Base-by-base conservation (phyloP, 2,329 filamentous ascomycete genomes). In the Lizonia empirigonia region DNA sequence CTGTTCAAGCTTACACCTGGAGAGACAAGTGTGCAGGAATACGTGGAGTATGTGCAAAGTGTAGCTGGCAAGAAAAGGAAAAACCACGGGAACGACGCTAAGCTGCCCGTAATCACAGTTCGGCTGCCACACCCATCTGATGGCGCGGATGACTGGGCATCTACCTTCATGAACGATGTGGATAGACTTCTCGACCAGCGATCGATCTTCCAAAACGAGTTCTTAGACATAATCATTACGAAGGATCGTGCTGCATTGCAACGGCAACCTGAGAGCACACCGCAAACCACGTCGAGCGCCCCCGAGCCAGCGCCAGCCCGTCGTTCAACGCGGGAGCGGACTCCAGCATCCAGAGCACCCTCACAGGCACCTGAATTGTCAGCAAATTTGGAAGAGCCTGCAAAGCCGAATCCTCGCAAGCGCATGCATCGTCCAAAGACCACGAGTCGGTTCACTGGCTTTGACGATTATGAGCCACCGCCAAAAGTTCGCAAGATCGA, bases 181-280 rank as follows among this genome's bases (percentile, higher is more conserved):
- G 89, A 91, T 2, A 70, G 87, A 16, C 79, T 84, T 36, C 81
- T 95, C 10, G 87, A 91, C 54, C 91, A 96, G 69, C 85, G 91
- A 4, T 86, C 91, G 2, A 87, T 97, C 44, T 86, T 93, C 61
- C 91, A 97, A 67, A 91, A 88, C 50, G 92, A 97, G 63, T 96
- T 99, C 56, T 80, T 99, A 2, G 91, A 96, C 70, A 89, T 89
- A 1, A 94, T 99, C 36, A 76, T 97, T 22, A 85, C 80, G n/a
- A 88, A 88, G 41, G 87, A 97, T 74, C 84, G 90, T 6, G 84
- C 82, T 52, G 81, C 83, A 34, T 78, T 97, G 16, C 85, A 89
- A 50, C 83, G 85, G 29, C 82, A 86, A 5, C 80, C 95, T 5
- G 72, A 75, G 10, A 72, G 75, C 2, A 80, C 60, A 9, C 45